Evolutionary conservation across 163 green algal genomes (phyloP).

Genomic region (Trebouxia gelatinosa): DNA sequence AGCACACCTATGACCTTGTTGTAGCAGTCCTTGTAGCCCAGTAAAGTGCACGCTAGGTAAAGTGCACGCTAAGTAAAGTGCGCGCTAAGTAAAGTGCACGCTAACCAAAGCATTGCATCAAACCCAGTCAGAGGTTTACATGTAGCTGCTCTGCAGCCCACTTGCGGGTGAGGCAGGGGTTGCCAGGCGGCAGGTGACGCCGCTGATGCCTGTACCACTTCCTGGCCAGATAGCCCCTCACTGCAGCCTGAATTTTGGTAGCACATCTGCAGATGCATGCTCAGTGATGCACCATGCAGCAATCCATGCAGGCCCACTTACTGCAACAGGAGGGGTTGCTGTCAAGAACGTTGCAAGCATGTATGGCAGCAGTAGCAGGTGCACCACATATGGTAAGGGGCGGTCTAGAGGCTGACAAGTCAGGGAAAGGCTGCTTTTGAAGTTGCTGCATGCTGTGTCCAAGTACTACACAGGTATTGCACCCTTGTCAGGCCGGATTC

Average conservation of each 20-base stretch:
- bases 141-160: constrained; percentile 62
- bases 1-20: background rate
- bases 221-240: constrained; percentile 48
- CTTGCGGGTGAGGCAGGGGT: constrained; percentile 41
- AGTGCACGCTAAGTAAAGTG: background rate
- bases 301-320: too few species aligned
- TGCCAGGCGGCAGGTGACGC: constrained; percentile 41
- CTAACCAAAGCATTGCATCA: background rate
- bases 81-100: background rate
- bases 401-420: too few species aligned
- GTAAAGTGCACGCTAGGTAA: background rate
- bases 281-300: too few species aligned
- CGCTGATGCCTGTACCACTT: constrained; percentile 37
- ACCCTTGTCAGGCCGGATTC: too few species aligned
- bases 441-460: too few species aligned
- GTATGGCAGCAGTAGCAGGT: too few species aligned
- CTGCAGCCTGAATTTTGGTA: constrained; percentile 51
- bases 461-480: too few species aligned
- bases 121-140: constrained; percentile 17
- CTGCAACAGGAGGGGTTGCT: too few species aligned
- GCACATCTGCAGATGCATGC: constrained; percentile 26
- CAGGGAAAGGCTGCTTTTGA: too few species aligned
- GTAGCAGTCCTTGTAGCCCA: background rate
- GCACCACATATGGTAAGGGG: too few species aligned
- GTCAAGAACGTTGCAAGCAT: too few species aligned